phyloP scores from a whole-genome alignment of 176 grass and related monocot genomes.

The Eleusine indica region DNA sequence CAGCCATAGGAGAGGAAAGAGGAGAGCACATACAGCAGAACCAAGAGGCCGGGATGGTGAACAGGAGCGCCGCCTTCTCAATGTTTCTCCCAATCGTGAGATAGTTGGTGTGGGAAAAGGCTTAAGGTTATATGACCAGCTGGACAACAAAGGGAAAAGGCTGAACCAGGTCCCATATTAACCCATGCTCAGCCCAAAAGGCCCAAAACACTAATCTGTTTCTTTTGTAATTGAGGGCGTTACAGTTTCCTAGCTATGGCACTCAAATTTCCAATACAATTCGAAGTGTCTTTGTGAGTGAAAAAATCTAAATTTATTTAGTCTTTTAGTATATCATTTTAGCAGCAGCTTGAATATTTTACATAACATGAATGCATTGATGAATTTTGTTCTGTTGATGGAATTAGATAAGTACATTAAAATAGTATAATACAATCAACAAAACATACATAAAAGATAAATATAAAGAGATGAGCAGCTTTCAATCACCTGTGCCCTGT shows the following conservation, averaged over 20 bases:
- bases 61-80: no score
- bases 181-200: neutral
- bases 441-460: constrained; percentile 7
- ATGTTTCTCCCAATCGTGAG: no score
- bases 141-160: no score
- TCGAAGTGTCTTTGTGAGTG: neutral
- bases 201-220: no score
- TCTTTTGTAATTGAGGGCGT: neutral
- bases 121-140: no score
- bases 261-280: neutral
- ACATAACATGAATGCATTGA: neutral
- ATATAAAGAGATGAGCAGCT: neutral
- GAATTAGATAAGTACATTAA: neutral
- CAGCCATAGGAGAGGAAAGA: no score
- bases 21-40: no score
- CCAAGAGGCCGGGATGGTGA: no score
- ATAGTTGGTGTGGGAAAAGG: no score
- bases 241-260: neutral
- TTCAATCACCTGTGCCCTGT: constrained; percentile 84
- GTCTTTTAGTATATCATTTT: neutral
- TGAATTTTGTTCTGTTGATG: neutral
- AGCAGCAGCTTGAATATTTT: neutral
- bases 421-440: constrained; percentile 13
- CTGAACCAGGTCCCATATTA: no score
- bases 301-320: neutral